These are phyloP conservation scores for Vigna radiata DNA, from an alignment of 306 rosid species.

Conservation along the genomic window DNA sequence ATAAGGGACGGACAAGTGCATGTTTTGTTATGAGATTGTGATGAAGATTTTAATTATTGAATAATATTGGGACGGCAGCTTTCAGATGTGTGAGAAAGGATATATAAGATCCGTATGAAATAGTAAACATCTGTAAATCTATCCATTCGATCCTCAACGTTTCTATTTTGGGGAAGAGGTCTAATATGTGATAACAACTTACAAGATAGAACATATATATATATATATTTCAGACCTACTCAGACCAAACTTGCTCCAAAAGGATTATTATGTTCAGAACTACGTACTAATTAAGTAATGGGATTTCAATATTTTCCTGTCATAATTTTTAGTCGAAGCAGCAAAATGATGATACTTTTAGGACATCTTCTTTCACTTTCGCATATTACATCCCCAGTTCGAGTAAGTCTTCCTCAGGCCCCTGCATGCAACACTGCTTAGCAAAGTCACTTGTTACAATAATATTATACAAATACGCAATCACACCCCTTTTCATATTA, in stretches of 20 bases:
- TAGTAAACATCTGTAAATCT: not conserved
- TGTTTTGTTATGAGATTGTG: not conserved
- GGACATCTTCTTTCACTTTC: slow-evolving; percentile 32
- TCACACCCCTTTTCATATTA: not conserved
- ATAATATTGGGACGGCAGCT: not conserved
- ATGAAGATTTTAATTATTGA: not conserved
- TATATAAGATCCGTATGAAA: not conserved
- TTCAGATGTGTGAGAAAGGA: not conserved
- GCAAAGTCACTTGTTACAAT: not conserved
- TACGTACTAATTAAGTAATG: not conserved
- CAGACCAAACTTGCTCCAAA: slow-evolving; percentile 32
- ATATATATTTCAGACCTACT: slow-evolving; percentile 36
- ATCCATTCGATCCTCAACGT: slow-evolving; percentile 13
- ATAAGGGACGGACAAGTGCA: not conserved
- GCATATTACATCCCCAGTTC: slow-evolving; percentile 33
- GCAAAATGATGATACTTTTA: slow-evolving; percentile 31
- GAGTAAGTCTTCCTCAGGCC: slow-evolving; percentile 27
- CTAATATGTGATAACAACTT: slow-evolving; percentile 34
- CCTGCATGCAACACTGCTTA: slow-evolving; percentile 45
- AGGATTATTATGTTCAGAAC: slow-evolving; percentile 35
- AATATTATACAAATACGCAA: too few relatives aligned
- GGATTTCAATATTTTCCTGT: slow-evolving; percentile 36
- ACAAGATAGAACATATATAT: slow-evolving; percentile 30
- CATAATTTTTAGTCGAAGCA: slow-evolving; percentile 17
- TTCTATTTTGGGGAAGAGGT: slow-evolving; percentile 12